Conservation (phyloP, 2,329 filamentous ascomycete species). For the Fusarium incarnatum region DNA sequence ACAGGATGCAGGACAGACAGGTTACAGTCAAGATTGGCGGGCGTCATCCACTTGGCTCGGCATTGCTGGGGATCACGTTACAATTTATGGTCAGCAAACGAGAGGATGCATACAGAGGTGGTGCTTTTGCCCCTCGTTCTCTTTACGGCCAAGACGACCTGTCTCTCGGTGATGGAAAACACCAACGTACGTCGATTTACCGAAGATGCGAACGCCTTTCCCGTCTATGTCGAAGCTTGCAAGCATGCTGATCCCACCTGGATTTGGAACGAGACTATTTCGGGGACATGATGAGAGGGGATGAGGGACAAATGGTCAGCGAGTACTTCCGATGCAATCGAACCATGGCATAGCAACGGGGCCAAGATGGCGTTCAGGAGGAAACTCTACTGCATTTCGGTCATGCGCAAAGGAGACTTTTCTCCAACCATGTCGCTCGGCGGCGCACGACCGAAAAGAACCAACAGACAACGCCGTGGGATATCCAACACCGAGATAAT, state of each 20-base stretch:
- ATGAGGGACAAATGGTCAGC: conserved; percentile 12
- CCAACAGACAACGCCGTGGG: background rate
- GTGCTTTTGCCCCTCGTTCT: conserved; percentile 25
- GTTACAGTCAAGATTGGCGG: conserved; percentile 27
- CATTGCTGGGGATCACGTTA: conserved; percentile 38
- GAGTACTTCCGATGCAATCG: conserved; percentile 31
- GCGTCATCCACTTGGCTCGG: conserved; percentile 19
- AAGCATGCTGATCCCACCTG: conserved; percentile 21
- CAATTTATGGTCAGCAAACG: conserved; percentile 41
- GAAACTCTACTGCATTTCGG: conserved; percentile 6
- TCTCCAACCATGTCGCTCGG: conserved; percentile 25
- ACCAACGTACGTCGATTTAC: conserved; percentile 13
- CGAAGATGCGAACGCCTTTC: conserved; percentile 9
- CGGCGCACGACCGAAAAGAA: conserved; percentile 33
- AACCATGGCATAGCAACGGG: conserved; percentile 16
- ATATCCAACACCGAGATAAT: conserved; percentile 18
- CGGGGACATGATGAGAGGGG: background rate
- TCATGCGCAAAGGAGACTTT: conserved; percentile 19
- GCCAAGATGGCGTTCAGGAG: background rate
- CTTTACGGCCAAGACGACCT: conserved; percentile 17
- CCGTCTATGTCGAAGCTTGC: conserved; percentile 10
- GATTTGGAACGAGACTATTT: conserved; percentile 7
- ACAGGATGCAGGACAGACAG: conserved; percentile 20
- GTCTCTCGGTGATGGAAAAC: conserved; percentile 26
- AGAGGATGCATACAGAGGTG: conserved; percentile 4